Conservation (phyloP, 352 stramenopile species). For the Phytopythium helicoides region DNA sequence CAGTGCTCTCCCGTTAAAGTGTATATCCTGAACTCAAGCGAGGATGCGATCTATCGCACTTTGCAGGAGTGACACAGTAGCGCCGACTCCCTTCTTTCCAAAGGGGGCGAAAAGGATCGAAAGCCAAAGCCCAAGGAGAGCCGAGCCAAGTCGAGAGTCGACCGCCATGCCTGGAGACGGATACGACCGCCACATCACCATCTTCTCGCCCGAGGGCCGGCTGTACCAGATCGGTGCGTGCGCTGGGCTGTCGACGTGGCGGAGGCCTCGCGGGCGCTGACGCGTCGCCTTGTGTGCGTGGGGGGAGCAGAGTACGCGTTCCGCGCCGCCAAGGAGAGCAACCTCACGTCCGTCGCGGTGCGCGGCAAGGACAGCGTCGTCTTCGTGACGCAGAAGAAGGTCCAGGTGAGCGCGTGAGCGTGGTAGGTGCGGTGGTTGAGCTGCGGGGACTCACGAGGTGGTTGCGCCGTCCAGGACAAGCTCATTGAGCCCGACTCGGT, state of each 20-base stretch:
- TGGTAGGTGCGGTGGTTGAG: not conserved
- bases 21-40: not conserved
- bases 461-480: slow-evolving; percentile 65
- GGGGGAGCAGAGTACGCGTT: slow-evolving; percentile 98
- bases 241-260: not conserved
- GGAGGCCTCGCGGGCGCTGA: not conserved
- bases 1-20: not conserved
- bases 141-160: not conserved
- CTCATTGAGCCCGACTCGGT: slow-evolving; percentile 95
- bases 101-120: slow-evolving; percentile 3
- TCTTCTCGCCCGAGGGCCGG: slow-evolving; percentile 98
- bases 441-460: not conserved
- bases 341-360: slow-evolving; percentile 96
- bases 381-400: slow-evolving; percentile 99
- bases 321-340: slow-evolving; percentile 93
- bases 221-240: slow-evolving; percentile 96
- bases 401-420: slow-evolving; percentile 65
- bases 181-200: slow-evolving; percentile 95
- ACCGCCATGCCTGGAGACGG: slow-evolving; percentile 77
- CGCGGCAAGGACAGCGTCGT: slow-evolving; percentile 92
- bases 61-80: not conserved
- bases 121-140: slow-evolving; percentile 3
- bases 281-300: not conserved
- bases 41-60: not conserved
- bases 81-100: not conserved